Conservation (phyloP, 2,329 filamentous ascomycete species). For the Aspergillus pseudotamarii region DNA sequence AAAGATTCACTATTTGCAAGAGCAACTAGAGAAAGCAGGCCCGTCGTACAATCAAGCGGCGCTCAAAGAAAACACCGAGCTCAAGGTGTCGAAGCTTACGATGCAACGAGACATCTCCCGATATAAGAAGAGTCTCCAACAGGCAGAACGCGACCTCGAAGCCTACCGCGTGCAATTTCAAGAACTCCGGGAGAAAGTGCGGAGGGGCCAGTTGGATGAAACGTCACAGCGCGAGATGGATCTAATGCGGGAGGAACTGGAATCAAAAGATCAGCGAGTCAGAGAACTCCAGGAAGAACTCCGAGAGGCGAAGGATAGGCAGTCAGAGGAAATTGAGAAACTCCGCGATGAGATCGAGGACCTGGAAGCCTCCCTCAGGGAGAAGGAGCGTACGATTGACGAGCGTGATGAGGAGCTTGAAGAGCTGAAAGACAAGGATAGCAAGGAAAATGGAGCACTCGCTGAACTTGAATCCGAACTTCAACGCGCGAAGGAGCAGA, state of each 20-base stretch:
- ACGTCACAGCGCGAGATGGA: constrained; percentile 65
- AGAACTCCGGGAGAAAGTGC: constrained; percentile 80
- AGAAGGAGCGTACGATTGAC: constrained; percentile 73
- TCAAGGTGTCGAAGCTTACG: constrained; percentile 89
- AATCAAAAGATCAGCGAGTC: constrained; percentile 49
- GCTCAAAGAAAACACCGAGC: constrained; percentile 90
- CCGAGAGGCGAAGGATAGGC: constrained; percentile 58
- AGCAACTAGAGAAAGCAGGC: constrained; percentile 82
- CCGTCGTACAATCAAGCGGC: constrained; percentile 88
- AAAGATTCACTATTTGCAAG: constrained; percentile 95
- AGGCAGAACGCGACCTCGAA: constrained; percentile 85
- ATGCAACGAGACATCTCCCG: constrained; percentile 84
- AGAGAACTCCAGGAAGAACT: constrained; percentile 54
- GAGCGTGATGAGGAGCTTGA: constrained; percentile 77
- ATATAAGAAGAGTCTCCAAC: constrained; percentile 80
- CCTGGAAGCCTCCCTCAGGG: constrained; percentile 72
- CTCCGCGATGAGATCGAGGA: constrained; percentile 75
- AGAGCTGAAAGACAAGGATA: constrained; percentile 57
- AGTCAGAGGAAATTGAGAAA: constrained; percentile 62
- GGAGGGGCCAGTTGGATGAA: constrained; percentile 73
- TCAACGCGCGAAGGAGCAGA: constrained; percentile 46
- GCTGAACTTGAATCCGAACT: constrained; percentile 55
- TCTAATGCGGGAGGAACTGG: constrained; percentile 52
- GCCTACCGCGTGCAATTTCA: constrained; percentile 78
- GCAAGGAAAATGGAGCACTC: constrained; percentile 46